Conservation (phyloP, 2,329 filamentous ascomycete genomes). For the Hortaea sp. region DNA sequence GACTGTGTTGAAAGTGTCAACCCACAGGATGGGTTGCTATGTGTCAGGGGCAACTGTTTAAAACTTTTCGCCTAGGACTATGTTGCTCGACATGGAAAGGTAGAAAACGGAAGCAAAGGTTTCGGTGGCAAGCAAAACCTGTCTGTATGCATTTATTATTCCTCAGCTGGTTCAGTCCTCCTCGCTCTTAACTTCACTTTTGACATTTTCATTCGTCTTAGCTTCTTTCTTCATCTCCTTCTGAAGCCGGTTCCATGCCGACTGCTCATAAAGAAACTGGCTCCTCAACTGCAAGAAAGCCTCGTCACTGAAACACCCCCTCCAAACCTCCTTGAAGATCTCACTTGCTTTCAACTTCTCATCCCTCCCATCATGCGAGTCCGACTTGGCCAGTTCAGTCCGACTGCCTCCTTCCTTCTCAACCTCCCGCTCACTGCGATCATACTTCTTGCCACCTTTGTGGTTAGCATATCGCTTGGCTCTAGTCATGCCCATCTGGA, state of each 20-base stretch:
- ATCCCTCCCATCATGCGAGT: slow-evolving; percentile 34
- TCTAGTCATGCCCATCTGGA: slow-evolving; percentile 57
- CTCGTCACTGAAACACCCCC: slow-evolving; percentile 34
- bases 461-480: slow-evolving; percentile 50
- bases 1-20: too few species aligned
- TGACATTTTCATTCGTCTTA: too few species aligned
- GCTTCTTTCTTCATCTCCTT: too few species aligned
- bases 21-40: too few species aligned
- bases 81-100: too few species aligned
- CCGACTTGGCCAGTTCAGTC: slow-evolving; percentile 34
- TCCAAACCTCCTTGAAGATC: slow-evolving; percentile 42
- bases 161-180: too few species aligned
- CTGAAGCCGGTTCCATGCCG: slow-evolving; percentile 26
- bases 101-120: too few species aligned
- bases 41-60: too few species aligned
- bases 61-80: too few species aligned
- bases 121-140: too few species aligned
- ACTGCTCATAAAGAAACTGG: slow-evolving; percentile 39
- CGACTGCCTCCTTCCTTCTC: slow-evolving; percentile 16
- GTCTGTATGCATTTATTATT: too few species aligned
- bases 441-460: slow-evolving; percentile 45
- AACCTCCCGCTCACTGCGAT: slow-evolving; percentile 25
- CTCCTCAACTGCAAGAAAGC: slow-evolving; percentile 37
- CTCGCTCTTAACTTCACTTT: too few species aligned
- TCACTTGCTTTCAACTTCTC: slow-evolving; percentile 43